Percentiles rank a stretch among this genome's conserved stretches.
Evolutionary conservation across 805 yeast species (phyloP).

Genomic region (Lachancea nothofagi): DNA sequence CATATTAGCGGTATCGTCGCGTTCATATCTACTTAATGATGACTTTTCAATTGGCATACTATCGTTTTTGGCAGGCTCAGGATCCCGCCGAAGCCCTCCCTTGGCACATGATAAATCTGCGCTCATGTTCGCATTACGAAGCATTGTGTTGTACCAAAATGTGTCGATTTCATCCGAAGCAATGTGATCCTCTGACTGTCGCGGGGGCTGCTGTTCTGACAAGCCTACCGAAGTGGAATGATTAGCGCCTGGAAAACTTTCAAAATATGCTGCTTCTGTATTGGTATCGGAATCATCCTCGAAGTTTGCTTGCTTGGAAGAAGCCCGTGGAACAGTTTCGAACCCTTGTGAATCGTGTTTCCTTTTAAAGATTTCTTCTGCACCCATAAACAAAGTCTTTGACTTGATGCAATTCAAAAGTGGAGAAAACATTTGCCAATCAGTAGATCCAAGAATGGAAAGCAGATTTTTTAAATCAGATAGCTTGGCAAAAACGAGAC

Average conservation of each 20-base stretch:
- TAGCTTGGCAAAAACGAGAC: slow-evolving; percentile 15
- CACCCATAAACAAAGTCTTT: too few relatives aligned
- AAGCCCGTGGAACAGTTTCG: too few relatives aligned
- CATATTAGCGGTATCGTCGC: not conserved
- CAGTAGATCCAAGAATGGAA: slow-evolving; percentile 13
- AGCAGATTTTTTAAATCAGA: slow-evolving; percentile 22
- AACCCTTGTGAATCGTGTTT: too few relatives aligned
- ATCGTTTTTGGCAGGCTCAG: not conserved
- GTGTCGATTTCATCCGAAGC: slow-evolving; percentile 14
- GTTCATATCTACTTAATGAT: not conserved
- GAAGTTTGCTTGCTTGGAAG: too few relatives aligned
- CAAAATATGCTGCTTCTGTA: not conserved
- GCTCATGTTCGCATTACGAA: slow-evolving; percentile 7
- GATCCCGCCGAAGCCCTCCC: not conserved
- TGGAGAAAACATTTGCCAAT: slow-evolving; percentile 14
- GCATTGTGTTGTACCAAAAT: slow-evolving; percentile 11
- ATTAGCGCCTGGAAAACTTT: not conserved
- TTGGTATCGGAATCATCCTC: too few relatives aligned
- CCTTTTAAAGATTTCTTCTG: too few relatives aligned
- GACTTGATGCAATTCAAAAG: too few relatives aligned
- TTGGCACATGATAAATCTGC: slow-evolving; percentile 1
- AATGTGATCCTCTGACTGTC: not conserved
- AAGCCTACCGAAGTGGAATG: not conserved
- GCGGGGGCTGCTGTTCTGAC: not conserved
- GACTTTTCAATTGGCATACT: not conserved